Percentiles rank a stretch among this genome's conserved stretches.
Conservation (phyloP, 2,329 filamentous ascomycete species). For the Claviceps spartinae region DNA sequence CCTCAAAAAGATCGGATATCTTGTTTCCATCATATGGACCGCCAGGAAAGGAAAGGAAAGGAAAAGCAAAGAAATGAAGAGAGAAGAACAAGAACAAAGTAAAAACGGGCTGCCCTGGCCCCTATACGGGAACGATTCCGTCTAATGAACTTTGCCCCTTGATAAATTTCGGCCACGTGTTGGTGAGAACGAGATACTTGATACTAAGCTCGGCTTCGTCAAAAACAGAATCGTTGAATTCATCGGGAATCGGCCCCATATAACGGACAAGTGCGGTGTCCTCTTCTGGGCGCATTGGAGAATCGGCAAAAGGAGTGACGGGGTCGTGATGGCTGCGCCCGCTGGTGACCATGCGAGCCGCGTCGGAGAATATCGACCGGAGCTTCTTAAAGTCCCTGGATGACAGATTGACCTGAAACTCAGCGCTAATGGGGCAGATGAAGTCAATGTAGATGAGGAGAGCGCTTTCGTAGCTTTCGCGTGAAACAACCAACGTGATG, state of each 20-base stretch:
- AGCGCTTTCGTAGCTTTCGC: constrained; percentile 42
- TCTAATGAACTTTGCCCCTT: constrained; percentile 25
- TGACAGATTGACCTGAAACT: constrained; percentile 55
- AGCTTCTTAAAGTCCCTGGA: constrained; percentile 40
- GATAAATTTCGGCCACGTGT: constrained; percentile 53
- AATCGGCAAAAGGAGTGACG: constrained; percentile 29
- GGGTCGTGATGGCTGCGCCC: constrained; percentile 25
- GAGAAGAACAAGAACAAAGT: background rate
- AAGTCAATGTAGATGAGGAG: constrained; percentile 49
- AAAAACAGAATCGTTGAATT: constrained; percentile 42
- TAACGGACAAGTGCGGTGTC: constrained; percentile 18
- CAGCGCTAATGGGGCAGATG: constrained; percentile 45
- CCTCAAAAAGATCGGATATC: background rate
- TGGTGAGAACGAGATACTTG: constrained; percentile 55
- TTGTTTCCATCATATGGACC: background rate
- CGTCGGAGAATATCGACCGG: constrained; percentile 40
- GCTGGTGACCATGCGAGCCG: constrained; percentile 33
- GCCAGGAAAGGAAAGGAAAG: too few species aligned
- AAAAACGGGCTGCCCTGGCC: constrained; percentile 3
- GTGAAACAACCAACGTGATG: constrained; percentile 20
- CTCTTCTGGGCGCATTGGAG: constrained; percentile 10
- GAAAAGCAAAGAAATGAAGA: too few species aligned
- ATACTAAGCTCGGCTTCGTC: constrained; percentile 46
- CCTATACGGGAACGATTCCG: background rate
- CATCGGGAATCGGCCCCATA: constrained; percentile 32